These are phyloP conservation scores for Iris macrosiphon DNA, from an alignment of 106 monocot species.

Conservation along the genomic window DNA sequence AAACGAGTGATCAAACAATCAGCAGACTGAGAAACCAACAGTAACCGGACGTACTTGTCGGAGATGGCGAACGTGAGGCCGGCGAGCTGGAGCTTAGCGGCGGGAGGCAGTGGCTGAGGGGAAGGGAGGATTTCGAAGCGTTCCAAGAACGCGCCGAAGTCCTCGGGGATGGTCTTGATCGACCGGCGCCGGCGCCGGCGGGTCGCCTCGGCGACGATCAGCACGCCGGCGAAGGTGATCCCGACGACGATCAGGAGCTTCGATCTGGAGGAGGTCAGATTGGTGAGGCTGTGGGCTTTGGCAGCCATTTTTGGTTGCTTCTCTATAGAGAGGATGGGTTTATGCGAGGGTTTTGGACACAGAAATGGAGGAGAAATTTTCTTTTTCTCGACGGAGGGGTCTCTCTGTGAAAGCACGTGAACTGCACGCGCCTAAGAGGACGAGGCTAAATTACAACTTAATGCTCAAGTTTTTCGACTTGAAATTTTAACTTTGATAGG, in stretches of 20 bases:
- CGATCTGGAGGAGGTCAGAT: slow-evolving; percentile 27
- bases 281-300: slow-evolving; percentile 26
- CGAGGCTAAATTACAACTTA: too few species aligned
- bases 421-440: too few species aligned
- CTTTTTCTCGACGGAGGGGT: background rate
- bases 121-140: slow-evolving; percentile 61
- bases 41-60: slow-evolving; percentile 50
- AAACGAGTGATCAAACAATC: background rate
- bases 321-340: slow-evolving; percentile 8
- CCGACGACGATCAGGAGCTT: slow-evolving; percentile 75
- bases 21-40: background rate
- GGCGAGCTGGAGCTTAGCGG: slow-evolving; percentile 62
- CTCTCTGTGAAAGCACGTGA: too few species aligned
- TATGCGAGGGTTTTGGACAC: slow-evolving; percentile 23
- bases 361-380: too few species aligned
- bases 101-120: slow-evolving; percentile 86
- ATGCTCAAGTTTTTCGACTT: too few species aligned
- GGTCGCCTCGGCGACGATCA: slow-evolving; percentile 50
- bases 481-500: too few species aligned
- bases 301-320: slow-evolving; percentile 4
- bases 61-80: slow-evolving; percentile 79
- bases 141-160: slow-evolving; percentile 84
- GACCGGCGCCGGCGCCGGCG: slow-evolving; percentile 13
- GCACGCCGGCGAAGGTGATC: slow-evolving; percentile 55
- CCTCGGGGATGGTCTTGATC: background rate